A percentile compares a stretch with the other conserved stretches of the same genome.
Conservation (phyloP, 1,139 yeast genomes). For the Sugiyamaella sp. region DNA sequence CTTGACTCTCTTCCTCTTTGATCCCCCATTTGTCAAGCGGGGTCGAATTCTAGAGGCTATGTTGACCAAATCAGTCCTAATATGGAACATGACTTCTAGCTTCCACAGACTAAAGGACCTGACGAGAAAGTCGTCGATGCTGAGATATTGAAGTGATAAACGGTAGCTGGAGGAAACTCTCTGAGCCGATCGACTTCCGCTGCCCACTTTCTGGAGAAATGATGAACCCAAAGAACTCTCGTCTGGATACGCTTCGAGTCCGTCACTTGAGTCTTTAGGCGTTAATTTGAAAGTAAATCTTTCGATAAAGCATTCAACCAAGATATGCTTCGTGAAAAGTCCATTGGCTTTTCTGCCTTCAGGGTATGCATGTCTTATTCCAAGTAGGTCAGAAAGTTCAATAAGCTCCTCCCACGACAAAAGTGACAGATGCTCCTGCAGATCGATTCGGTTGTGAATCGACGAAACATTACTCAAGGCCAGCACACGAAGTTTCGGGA, state of each 20-base stretch:
- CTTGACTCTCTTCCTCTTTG: background rate
- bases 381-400: slow-evolving; percentile 24
- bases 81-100: slow-evolving; percentile 31
- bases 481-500: slow-evolving; percentile 34
- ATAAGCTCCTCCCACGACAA: slow-evolving; percentile 33
- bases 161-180: slow-evolving; percentile 31
- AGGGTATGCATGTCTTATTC: slow-evolving; percentile 13
- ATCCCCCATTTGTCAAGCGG: slow-evolving; percentile 12
- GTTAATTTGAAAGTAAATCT: slow-evolving; percentile 20
- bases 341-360: background rate
- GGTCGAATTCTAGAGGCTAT: slow-evolving; percentile 36
- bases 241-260: slow-evolving; percentile 11
- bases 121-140: slow-evolving; percentile 43
- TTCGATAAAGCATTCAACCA: slow-evolving; percentile 30
- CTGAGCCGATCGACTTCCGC: background rate
- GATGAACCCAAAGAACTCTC: background rate
- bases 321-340: slow-evolving; percentile 17
- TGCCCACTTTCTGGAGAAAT: background rate
- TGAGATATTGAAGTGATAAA: slow-evolving; percentile 41
- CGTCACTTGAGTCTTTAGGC: background rate
- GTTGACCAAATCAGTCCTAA: slow-evolving; percentile 37
- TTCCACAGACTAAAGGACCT: slow-evolving; percentile 37
- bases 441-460: slow-evolving; percentile 31
- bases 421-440: slow-evolving; percentile 36
- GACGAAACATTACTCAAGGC: slow-evolving; percentile 41